Conservation (phyloP, 2,329 filamentous ascomycete genomes). For the Verticillium longisporum region DNA sequence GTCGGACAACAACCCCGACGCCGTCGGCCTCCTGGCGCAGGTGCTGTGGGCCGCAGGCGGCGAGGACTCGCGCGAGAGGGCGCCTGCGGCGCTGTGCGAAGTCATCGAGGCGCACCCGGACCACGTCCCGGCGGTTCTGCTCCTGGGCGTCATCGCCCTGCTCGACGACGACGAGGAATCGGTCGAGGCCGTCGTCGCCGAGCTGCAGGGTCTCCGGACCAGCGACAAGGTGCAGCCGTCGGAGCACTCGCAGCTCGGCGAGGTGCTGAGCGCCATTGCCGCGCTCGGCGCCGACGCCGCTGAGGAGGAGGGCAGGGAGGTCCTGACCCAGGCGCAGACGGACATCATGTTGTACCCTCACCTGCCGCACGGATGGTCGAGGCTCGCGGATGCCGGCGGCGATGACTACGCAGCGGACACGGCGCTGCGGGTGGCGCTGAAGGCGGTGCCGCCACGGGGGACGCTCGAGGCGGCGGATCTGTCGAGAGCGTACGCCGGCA, state of each 20-base stretch:
- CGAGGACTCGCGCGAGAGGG: slow-evolving; percentile 65
- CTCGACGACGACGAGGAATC: slow-evolving; percentile 74
- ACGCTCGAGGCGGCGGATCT: slow-evolving; percentile 62
- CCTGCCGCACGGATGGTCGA: slow-evolving; percentile 73
- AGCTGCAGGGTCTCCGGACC: slow-evolving; percentile 67
- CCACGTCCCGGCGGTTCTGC: slow-evolving; percentile 71
- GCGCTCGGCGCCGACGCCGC: slow-evolving; percentile 42
- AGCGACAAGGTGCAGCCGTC: slow-evolving; percentile 53
- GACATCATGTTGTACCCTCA: slow-evolving; percentile 78
- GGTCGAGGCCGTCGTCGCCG: slow-evolving; percentile 71
- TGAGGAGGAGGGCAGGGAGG: slow-evolving; percentile 34
- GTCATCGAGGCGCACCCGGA: slow-evolving; percentile 67
- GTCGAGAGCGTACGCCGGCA: slow-evolving; percentile 66
- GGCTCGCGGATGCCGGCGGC: slow-evolving; percentile 56
- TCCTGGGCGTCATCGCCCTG: slow-evolving; percentile 78
- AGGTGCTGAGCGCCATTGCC: slow-evolving; percentile 70
- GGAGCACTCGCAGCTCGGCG: slow-evolving; percentile 64
- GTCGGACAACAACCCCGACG: slow-evolving; percentile 69
- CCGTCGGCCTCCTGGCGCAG: slow-evolving; percentile 81
- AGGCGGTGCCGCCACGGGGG: slow-evolving; percentile 67
- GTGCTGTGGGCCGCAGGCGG: slow-evolving; percentile 88
- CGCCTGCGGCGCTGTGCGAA: slow-evolving; percentile 72
- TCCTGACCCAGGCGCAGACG: slow-evolving; percentile 61
- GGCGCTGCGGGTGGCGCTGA: slow-evolving; percentile 71
- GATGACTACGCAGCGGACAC: slow-evolving; percentile 59